phyloP scores from a whole-genome alignment of 768 basidiomycete genomes.

The Podaxis pistillaris region DNA sequence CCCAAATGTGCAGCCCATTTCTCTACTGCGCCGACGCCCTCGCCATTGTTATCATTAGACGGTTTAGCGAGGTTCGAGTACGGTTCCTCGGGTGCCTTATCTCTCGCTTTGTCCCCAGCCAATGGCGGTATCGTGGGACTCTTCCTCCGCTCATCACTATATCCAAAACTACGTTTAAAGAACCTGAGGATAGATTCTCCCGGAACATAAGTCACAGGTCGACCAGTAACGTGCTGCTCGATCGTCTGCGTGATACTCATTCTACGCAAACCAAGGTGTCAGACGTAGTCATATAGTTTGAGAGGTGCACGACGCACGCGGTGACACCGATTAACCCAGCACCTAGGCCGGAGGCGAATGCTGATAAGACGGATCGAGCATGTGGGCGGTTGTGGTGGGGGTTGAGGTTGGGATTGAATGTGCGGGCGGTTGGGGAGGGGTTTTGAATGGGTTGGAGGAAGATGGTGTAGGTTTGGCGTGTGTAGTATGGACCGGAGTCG shows the following conservation, averaged over 20 bases:
- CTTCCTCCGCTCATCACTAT: too few relatives aligned
- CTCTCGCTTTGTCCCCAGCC: neutral
- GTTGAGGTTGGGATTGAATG: neutral
- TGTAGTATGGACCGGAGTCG: neutral
- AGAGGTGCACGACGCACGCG: neutral
- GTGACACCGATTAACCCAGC: constrained; percentile 3
- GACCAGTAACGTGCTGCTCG: constrained; percentile 7
- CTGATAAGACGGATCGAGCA: neutral
- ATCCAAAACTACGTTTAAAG: neutral
- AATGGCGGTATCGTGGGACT: too few relatives aligned
- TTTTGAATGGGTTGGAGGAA: constrained; percentile 6
- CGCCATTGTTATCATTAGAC: neutral
- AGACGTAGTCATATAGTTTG: neutral
- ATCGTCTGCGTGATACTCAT: constrained; percentile 8
- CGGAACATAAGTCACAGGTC: neutral
- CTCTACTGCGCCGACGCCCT: neutral
- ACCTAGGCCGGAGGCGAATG: neutral
- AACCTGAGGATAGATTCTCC: neutral
- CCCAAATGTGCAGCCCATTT: constrained; percentile 4
- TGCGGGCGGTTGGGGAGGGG: constrained; percentile 1
- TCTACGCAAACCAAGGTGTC: neutral
- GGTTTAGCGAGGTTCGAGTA: neutral
- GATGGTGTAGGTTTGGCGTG: constrained; percentile 3
- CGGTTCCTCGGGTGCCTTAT: neutral
- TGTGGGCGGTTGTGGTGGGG: neutral